Conservation (phyloP, 805 yeast species). For the Starmera dryadoides region DNA sequence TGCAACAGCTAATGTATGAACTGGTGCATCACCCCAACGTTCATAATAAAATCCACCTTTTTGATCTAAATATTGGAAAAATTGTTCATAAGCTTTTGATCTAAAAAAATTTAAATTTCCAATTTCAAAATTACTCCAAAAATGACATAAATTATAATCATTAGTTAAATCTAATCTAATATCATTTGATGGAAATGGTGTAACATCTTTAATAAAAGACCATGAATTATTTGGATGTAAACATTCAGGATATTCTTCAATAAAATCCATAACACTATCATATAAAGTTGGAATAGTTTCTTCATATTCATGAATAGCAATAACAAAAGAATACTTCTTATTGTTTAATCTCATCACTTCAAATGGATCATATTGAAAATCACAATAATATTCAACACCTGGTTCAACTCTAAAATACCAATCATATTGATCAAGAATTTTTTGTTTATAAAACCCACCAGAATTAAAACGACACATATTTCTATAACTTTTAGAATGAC, state of each 20-base stretch:
- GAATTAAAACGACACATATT: slow-evolving; percentile 96
- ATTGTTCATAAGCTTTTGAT: slow-evolving; percentile 51
- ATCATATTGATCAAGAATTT: slow-evolving; percentile 62
- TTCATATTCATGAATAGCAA: slow-evolving; percentile 72
- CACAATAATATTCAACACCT: slow-evolving; percentile 81
- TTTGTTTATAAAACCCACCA: slow-evolving; percentile 82
- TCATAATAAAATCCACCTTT: slow-evolving; percentile 79
- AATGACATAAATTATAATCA: slow-evolving; percentile 76
- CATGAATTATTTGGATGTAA: slow-evolving; percentile 59
- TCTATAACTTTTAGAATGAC: slow-evolving; percentile 61
- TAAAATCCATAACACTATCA: slow-evolving; percentile 60
- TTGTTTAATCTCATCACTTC: slow-evolving; percentile 65
- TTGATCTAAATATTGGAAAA: slow-evolving; percentile 55
- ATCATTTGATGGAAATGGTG: slow-evolving; percentile 26
- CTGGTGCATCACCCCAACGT: slow-evolving; percentile 96
- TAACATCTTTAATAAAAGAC: slow-evolving; percentile 47
- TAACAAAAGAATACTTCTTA: slow-evolving; percentile 84
- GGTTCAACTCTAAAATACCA: slow-evolving; percentile 97
- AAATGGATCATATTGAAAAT: slow-evolving; percentile 84
- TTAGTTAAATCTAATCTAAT: slow-evolving; percentile 27
- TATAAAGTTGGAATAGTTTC: slow-evolving; percentile 85
- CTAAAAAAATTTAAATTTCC: slow-evolving; percentile 68
- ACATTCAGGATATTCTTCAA: slow-evolving; percentile 49
- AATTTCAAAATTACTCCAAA: slow-evolving; percentile 84
- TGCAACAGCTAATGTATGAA: slow-evolving; percentile 66